Base-by-base conservation (phyloP, 768 basidiomycete genomes). In the Hericium rajendrae region DNA sequence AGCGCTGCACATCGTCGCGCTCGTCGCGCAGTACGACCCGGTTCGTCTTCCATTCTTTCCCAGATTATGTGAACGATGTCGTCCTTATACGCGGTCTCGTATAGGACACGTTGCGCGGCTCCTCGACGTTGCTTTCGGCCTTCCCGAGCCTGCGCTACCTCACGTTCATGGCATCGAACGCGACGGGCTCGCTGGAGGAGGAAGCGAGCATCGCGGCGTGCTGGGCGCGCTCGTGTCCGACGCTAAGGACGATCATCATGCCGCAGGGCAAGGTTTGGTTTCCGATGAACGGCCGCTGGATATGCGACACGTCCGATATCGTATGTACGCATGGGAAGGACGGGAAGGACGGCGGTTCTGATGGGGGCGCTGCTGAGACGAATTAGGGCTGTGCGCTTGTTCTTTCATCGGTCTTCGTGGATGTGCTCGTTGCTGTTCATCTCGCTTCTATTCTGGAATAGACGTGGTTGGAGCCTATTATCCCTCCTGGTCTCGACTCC, bases 221-320 rank as follows among this genome's bases (percentile, higher is more conserved):
- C 48, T 86, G 84, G 84, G 78, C 79, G 55, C 61, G 66, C 20
- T 76, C 76, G 24, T 86, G 84, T 66, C 80, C 82, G 3, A 82
- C 83, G 0, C 71, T 86, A 32, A 73, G 73, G 57, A 85, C 85
- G 0, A 81, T 86, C 54, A 84, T 86, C 15, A 68, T 86, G 0
- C 83, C 85, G 0, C 74, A 75, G 57, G 85, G 85, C 2, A 69
- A 76, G 54, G 78, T 85, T 8, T 86, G 85, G 85, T 84, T 83
- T 54, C 32, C 37, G 11, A 38, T n/a, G 28, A 37, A 53, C 16
- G 52, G 52, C 11, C 32, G 20, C 20, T 53, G 52, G 52, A 24
- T 46, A 9, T 46, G 43, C 16, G 20, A n/a, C 9, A 15, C 43
- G 43, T 10, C 43, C 8, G 16, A 46, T 13, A 32, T 32, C 32